Evolutionary conservation across 2,329 filamentous ascomycete species (phyloP), one percentile per base, ranked within the genome.

Genomic region (Aureobasidium sp.): DNA sequence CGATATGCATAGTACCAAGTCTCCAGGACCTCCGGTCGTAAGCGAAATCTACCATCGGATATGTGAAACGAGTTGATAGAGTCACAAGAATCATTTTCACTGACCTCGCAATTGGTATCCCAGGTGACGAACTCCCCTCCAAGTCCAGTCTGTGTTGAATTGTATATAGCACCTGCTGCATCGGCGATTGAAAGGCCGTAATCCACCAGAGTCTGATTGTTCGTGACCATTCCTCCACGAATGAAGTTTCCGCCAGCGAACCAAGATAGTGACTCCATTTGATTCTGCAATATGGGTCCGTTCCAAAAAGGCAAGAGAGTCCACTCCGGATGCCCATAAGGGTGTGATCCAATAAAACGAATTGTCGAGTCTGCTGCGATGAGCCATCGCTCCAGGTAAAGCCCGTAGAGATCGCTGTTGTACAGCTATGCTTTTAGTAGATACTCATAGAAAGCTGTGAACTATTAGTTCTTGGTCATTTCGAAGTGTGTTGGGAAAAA

Each of bases 211-310:
- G 59, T 71, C 62, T 60, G 65, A 63, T 65, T 69, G 39, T 62
- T 63, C 10, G 58, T 70, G 21, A 63, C 65, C 62, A 71, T 71
- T 47, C 68, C 68, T 30, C 70, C 71, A 15, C 72, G 67, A 55
- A 73, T 71, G 64, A 72, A 71, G 53, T 66, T 69, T 10, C 70
- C 70, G n/a, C 71, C 70, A 29, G 69, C 68, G 53, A 72, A 72
- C 66, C 71, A 73, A 5, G 68, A 67, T 13, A 68, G 47, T 5
- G 67, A 63, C 36, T 72, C 70, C 63, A 68, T 70, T 34, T 63
- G 61, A 30, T 70, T 67, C 34, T 61, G 45, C 3, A 65, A 47
- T 1, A 34, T 30, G 1, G n/a, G 48, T 2, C 68, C 69, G 11
- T 67, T 42, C 66, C 68, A 72, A 21, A 64, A 67, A 9, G 67